These are phyloP conservation scores for Petasospora rhodanensis DNA, from an alignment of 1,139 yeast genomes.

Conservation along the genomic window DNA sequence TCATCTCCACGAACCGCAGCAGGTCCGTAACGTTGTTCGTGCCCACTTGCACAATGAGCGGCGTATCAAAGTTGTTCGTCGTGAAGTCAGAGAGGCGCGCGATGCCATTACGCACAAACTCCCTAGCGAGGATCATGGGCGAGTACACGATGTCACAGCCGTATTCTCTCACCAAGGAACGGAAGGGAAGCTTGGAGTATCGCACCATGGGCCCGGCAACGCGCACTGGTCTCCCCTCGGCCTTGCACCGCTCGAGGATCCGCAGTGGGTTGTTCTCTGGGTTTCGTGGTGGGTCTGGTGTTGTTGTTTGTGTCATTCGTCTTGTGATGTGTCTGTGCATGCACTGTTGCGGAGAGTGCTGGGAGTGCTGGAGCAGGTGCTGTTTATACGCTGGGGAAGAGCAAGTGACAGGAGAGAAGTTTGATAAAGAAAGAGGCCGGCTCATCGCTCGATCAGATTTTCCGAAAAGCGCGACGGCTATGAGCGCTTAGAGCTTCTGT, in stretches of 20 bases:
- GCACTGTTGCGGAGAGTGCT: too few species aligned
- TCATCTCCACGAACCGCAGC: constrained; percentile 78
- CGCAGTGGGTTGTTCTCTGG: constrained; percentile 53
- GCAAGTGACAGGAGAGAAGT: too few species aligned
- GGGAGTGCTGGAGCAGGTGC: too few species aligned
- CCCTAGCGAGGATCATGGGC: constrained; percentile 95
- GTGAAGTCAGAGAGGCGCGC: constrained; percentile 86
- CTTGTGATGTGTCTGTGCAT: too few species aligned
- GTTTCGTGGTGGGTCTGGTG: constrained; percentile 34
- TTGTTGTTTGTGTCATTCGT: too few species aligned
- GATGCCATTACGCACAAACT: constrained; percentile 77
- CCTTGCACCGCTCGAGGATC: constrained; percentile 43
- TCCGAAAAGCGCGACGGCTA: too few species aligned
- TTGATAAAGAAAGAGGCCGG: too few species aligned
- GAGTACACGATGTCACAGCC: constrained; percentile 81
- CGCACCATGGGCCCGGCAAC: constrained; percentile 98
- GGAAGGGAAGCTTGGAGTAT: constrained; percentile 88
- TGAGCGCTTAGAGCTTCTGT: too few species aligned
- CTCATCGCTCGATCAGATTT: too few species aligned
- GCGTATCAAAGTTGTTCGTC: constrained; percentile 62
- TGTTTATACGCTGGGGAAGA: too few species aligned
- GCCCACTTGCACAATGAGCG: constrained; percentile 88
- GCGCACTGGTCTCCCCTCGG: constrained; percentile 56
- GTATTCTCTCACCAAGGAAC: constrained; percentile 73
- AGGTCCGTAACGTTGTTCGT: constrained; percentile 84